Conservation (phyloP, 2,329 filamentous ascomycete species). For the Metarhizium robertsii region DNA sequence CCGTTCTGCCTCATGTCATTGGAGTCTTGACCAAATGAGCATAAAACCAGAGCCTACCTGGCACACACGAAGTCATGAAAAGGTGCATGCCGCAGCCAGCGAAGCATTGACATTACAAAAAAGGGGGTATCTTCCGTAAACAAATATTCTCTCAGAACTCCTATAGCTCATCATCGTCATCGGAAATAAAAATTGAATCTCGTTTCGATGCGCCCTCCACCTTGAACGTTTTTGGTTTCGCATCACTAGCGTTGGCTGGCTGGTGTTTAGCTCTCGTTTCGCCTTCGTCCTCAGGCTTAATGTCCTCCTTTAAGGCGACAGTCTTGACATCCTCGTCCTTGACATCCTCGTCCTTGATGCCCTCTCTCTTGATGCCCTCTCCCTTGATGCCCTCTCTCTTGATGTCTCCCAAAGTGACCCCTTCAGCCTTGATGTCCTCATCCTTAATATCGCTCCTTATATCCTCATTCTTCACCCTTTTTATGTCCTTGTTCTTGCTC, state of each 20-base stretch:
- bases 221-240: conserved; percentile 10
- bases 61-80: neutral
- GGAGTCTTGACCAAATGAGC: conserved; percentile 42
- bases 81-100: neutral
- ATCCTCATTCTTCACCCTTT: neutral
- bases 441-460: conserved; percentile 5
- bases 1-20: conserved; percentile 37
- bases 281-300: neutral
- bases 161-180: conserved; percentile 22
- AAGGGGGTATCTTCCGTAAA: conserved; percentile 14
- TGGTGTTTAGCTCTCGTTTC: neutral
- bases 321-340: no score
- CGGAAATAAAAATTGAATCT: conserved; percentile 27
- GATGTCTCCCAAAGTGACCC: conserved; percentile 2
- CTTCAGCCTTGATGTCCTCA: conserved; percentile 8
- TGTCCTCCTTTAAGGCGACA: no score
- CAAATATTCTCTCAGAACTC: neutral
- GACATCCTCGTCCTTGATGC: neutral
- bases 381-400: conserved; percentile 9
- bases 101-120: conserved; percentile 1
- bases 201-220: conserved; percentile 15
- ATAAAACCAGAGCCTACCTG: neutral
- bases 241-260: neutral
- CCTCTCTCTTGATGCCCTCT: neutral
- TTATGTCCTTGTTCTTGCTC: conserved; percentile 1